Percentiles rank a stretch among this genome's conserved stretches.
phyloP scores from a whole-genome alignment of 2,329 filamentous ascomycete species.

The Sclerotinia sclerotiorum region DNA sequence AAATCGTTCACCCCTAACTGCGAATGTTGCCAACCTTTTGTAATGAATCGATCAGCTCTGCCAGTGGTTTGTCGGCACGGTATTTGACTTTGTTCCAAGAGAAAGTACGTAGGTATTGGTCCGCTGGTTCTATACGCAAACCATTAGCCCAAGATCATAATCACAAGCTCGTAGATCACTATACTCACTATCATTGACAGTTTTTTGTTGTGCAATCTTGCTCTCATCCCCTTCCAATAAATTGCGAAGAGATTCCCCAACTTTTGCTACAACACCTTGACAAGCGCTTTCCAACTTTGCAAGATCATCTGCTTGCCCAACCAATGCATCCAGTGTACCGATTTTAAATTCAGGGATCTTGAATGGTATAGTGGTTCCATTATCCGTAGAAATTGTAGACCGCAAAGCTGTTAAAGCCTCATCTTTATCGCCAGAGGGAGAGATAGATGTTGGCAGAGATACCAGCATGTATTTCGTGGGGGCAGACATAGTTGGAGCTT shows the following conservation, averaged over 20 bases:
- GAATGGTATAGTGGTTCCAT: slow-evolving; percentile 75
- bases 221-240: slow-evolving; percentile 41
- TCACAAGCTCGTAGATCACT: background rate
- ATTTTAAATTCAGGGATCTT: slow-evolving; percentile 95
- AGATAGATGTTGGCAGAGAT: slow-evolving; percentile 84
- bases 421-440: slow-evolving; percentile 75
- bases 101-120: slow-evolving; percentile 86
- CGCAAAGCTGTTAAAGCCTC: slow-evolving; percentile 78
- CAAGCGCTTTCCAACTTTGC: slow-evolving; percentile 81
- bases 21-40: slow-evolving; percentile 65
- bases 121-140: slow-evolving; percentile 73
- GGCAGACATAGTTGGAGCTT: slow-evolving; percentile 34
- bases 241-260: slow-evolving; percentile 46
- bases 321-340: slow-evolving; percentile 88
- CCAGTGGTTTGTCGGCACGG: slow-evolving; percentile 83
- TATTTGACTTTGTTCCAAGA: slow-evolving; percentile 98
- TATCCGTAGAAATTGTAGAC: slow-evolving; percentile 69
- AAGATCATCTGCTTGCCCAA: slow-evolving; percentile 94
- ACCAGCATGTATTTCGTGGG: slow-evolving; percentile 74
- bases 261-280: slow-evolving; percentile 80
- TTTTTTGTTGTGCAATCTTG: slow-evolving; percentile 73
- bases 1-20: background rate
- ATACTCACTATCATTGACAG: slow-evolving; percentile 76
- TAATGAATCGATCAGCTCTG: slow-evolving; percentile 81
- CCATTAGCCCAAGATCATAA: slow-evolving; percentile 22